phyloP scores from a whole-genome alignment of 768 basidiomycete genomes.

The Leccinum imitatum region DNA sequence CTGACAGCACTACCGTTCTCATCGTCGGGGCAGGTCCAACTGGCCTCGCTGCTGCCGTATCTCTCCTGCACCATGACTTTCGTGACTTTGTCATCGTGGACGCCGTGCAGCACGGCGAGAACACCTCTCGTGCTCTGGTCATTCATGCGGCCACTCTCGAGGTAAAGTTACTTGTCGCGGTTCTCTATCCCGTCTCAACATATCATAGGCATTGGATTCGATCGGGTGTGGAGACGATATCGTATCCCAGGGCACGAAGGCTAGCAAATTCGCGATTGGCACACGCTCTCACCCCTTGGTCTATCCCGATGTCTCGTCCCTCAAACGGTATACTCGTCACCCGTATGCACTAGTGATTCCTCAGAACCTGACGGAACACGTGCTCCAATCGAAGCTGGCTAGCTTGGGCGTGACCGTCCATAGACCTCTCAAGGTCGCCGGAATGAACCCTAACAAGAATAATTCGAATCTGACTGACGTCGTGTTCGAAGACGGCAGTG shows the following conservation, averaged over 20 bases:
- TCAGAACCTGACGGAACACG: slow-evolving; percentile 46
- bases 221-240: slow-evolving; percentile 43
- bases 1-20: background rate
- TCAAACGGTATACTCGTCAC: slow-evolving; percentile 43
- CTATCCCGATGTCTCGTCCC: slow-evolving; percentile 32
- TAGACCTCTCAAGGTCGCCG: background rate
- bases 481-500: background rate
- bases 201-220: slow-evolving; percentile 42
- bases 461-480: background rate
- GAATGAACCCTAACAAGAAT: background rate
- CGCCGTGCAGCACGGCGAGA: slow-evolving; percentile 14
- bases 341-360: slow-evolving; percentile 45
- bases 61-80: background rate
- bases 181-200: background rate
- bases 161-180: slow-evolving; percentile 24
- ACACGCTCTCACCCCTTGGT: slow-evolving; percentile 32
- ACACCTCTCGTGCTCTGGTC: slow-evolving; percentile 46
- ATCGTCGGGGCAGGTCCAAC: background rate
- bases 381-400: slow-evolving; percentile 24
- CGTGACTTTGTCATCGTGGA: background rate
- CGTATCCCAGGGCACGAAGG: slow-evolving; percentile 39
- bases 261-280: slow-evolving; percentile 24
- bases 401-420: background rate
- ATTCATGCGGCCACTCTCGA: slow-evolving; percentile 58
- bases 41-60: background rate